phyloP scores from a whole-genome alignment of 1,139 yeast species.

The Pichia sp. region DNA sequence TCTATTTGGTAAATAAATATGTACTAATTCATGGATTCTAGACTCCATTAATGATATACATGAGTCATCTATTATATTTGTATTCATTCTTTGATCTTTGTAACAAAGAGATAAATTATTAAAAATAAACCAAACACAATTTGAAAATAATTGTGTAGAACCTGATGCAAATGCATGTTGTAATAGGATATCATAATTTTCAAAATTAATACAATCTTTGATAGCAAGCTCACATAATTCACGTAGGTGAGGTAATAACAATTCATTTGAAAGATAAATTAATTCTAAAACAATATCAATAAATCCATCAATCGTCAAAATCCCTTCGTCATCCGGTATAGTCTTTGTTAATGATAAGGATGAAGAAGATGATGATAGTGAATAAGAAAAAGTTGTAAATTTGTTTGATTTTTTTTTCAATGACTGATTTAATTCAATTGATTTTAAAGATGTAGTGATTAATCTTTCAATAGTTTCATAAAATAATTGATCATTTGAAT shows the following conservation, averaged over 20 bases:
- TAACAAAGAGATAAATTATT: conserved; percentile 60
- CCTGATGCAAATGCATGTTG: conserved; percentile 46
- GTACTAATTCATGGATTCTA: conserved; percentile 25
- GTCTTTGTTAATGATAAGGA: too few relatives aligned
- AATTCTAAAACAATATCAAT: conserved; percentile 53
- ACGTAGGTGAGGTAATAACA: conserved; percentile 54
- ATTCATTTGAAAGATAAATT: conserved; percentile 57
- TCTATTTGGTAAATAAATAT: conserved; percentile 19
- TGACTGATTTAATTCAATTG: not conserved
- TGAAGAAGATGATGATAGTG: not conserved
- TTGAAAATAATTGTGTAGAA: conserved; percentile 50
- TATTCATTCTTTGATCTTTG: conserved; percentile 36
- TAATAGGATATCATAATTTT: conserved; percentile 54
- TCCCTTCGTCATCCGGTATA: not conserved
- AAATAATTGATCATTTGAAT: conserved; percentile 10
- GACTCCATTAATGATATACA: conserved; percentile 20
- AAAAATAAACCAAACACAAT: conserved; percentile 64
- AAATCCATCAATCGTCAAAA: conserved; percentile 26
- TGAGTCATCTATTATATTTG: conserved; percentile 16
- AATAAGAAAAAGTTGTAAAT: not conserved
- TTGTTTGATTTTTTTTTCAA: not conserved
- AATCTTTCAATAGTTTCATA: conserved; percentile 5
- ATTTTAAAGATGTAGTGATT: not conserved
- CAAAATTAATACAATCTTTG: conserved; percentile 51
- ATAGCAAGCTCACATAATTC: conserved; percentile 58